A percentile compares a stretch with the other conserved stretches of the same genome.
Conservation (phyloP, 305 asterid genomes). For the Fraxinus nigra region DNA sequence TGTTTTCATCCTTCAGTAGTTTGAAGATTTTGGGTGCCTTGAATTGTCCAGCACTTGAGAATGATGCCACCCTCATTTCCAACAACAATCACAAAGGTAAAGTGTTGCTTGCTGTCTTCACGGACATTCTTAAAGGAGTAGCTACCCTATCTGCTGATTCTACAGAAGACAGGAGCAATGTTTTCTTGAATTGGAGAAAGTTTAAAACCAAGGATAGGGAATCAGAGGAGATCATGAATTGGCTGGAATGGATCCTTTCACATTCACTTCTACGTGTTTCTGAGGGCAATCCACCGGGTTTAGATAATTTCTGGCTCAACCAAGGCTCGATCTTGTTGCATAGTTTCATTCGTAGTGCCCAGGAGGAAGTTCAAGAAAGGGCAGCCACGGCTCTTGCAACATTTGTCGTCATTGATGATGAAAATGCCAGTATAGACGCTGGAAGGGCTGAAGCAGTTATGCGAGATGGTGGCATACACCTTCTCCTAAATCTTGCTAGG, state of each 20-base stretch:
- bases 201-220: slow-evolving; percentile 42
- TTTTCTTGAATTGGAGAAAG: slow-evolving; percentile 57
- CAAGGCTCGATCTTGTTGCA: slow-evolving; percentile 78
- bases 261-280: slow-evolving; percentile 85
- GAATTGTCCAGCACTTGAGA: slow-evolving; percentile 64
- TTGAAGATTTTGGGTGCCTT: slow-evolving; percentile 78
- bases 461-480: slow-evolving; percentile 71
- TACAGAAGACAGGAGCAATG: slow-evolving; percentile 44
- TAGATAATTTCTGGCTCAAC: slow-evolving; percentile 82
- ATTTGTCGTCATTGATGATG: slow-evolving; percentile 84
- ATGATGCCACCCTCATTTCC: slow-evolving; percentile 53
- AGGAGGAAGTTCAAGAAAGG: slow-evolving; percentile 94
- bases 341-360: slow-evolving; percentile 69
- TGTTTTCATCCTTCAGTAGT: slow-evolving; percentile 55
- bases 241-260: slow-evolving; percentile 86
- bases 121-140: slow-evolving; percentile 63
- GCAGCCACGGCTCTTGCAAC: slow-evolving; percentile 91
- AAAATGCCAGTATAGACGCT: slow-evolving; percentile 71
- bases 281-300: slow-evolving; percentile 74
- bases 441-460: slow-evolving; percentile 85
- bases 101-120: slow-evolving; percentile 61
- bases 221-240: slow-evolving; percentile 55
- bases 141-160: slow-evolving; percentile 55
- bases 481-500: slow-evolving; percentile 74
- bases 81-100: slow-evolving; percentile 62